Base-by-base conservation (phyloP, 805 yeast species). In the Millerozyma acaciae region DNA sequence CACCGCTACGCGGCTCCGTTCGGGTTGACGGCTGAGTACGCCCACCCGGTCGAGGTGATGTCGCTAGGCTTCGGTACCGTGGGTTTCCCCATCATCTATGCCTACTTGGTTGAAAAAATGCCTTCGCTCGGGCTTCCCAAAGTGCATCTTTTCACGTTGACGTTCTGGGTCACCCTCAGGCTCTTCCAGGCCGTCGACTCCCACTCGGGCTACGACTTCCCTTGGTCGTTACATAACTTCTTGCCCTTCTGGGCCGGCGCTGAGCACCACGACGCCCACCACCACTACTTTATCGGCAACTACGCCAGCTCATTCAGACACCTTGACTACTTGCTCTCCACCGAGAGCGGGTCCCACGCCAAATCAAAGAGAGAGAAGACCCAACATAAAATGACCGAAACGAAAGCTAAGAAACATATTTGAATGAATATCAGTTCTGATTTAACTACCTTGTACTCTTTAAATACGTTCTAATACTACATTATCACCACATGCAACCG, bases 191-290 rank as follows among this genome's bases (percentile, higher is more conserved):
- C 98, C 17, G 90, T 90, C 38, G 98, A 90, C 59, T 83, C 97
- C 16, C 98, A 90, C 62, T 88, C 97, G 8, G 98, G 97, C 38
- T 93, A 90, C 63, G 97, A 90, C 58, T 90, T 90, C 78, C 97
- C 98, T 43, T 80, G 94, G 86, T 86, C 96, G 4, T 72, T 90
- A 54, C 93, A 87, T 65, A 87, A 88, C 57, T 78, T 90, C 63
- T 57, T 90, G 40, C 97, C 97, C 30, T 76, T 93, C 65, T 89
- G 97, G 97, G 95, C 97, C 4, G 97, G 97, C 45, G 96, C 97
- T 15, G 96, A 85, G 53, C 97, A 90, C 63, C 97, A 90, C 59
- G 98, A 90, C 62, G 85, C 85, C 63, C 98, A 90, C 58, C 98
- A 90, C 60, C 95, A 85, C 59, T 88, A 83, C 67, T 90, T 90